phyloP scores from a whole-genome alignment of 1,284 basidiomycete genomes.

The Tremellales sp. region DNA sequence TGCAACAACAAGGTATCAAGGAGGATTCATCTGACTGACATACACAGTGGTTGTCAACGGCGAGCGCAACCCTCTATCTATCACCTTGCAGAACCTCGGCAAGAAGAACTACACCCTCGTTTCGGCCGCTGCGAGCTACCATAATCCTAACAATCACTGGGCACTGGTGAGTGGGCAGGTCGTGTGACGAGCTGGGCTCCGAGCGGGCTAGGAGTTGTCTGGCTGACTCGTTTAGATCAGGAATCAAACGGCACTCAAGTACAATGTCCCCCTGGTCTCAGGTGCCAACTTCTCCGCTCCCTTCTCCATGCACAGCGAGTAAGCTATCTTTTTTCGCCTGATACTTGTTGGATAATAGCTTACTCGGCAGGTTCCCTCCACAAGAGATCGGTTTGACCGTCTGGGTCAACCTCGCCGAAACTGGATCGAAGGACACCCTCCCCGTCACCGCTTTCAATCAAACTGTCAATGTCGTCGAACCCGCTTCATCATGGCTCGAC shows the following conservation, averaged over 20 bases:
- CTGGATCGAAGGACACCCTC: slow-evolving; percentile 41
- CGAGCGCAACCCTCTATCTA: slow-evolving; percentile 65
- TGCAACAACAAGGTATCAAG: neutral
- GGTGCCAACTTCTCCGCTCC: slow-evolving; percentile 67
- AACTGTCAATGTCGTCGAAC: slow-evolving; percentile 76
- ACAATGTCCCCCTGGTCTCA: slow-evolving; percentile 59
- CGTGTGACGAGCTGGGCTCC: neutral
- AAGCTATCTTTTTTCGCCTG: slow-evolving; percentile 46
- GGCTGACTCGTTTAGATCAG: slow-evolving; percentile 21
- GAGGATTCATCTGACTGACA: neutral
- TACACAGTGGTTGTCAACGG: slow-evolving; percentile 75
- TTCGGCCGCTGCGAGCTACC: slow-evolving; percentile 66
- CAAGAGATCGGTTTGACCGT: slow-evolving; percentile 73
- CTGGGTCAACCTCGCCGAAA: slow-evolving; percentile 66
- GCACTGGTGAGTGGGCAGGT: slow-evolving; percentile 58
- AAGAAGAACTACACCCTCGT: slow-evolving; percentile 70
- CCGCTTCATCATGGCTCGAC: slow-evolving; percentile 72
- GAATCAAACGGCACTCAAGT: slow-evolving; percentile 61
- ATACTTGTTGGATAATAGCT: neutral
- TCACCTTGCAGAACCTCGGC: slow-evolving; percentile 71
- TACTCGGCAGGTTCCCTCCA: slow-evolving; percentile 54
- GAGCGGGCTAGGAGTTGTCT: neutral
- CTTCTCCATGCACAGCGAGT: slow-evolving; percentile 80
- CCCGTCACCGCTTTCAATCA: slow-evolving; percentile 71
- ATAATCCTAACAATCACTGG: slow-evolving; percentile 61